Percentiles rank a stretch among this genome's conserved stretches.
Evolutionary conservation across 2,329 filamentous ascomycete species (phyloP).

Genomic region (Exophiala sideris): DNA sequence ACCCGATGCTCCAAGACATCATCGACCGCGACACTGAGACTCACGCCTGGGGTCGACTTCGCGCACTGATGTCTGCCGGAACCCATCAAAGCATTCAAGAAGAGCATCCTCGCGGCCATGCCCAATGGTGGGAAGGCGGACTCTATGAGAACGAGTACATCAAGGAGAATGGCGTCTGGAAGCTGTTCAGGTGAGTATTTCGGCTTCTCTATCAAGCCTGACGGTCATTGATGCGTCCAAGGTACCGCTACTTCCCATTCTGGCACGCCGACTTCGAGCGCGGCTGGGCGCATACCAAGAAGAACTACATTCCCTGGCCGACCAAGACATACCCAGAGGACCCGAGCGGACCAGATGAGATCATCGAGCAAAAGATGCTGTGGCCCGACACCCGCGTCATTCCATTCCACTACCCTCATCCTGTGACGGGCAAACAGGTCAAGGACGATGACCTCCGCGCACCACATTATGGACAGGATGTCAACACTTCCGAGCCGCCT

Average conservation of each 20-base stretch:
- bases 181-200: slow-evolving; percentile 42
- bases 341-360: slow-evolving; percentile 50
- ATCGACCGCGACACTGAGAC: slow-evolving; percentile 51
- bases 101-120: slow-evolving; percentile 50
- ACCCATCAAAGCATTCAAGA: slow-evolving; percentile 52
- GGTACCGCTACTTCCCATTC: slow-evolving; percentile 55
- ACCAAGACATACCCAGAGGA: slow-evolving; percentile 50
- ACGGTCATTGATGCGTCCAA: neutral
- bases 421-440: slow-evolving; percentile 18
- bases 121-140: slow-evolving; percentile 59
- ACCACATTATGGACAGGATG: slow-evolving; percentile 19
- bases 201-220: neutral
- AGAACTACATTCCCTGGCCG: slow-evolving; percentile 54
- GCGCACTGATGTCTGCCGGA: slow-evolving; percentile 55
- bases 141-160: slow-evolving; percentile 60
- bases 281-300: slow-evolving; percentile 53
- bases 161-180: slow-evolving; percentile 55
- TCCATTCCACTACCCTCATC: slow-evolving; percentile 21
- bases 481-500: slow-evolving; percentile 16
- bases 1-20: slow-evolving; percentile 57
- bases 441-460: slow-evolving; percentile 18
- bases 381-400: slow-evolving; percentile 55
- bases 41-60: slow-evolving; percentile 52
- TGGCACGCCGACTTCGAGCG: slow-evolving; percentile 55
- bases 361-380: slow-evolving; percentile 53